Evolutionary conservation across 2,329 filamentous ascomycete genomes (phyloP).

Genomic region (Neopestalotiopsis sp.): DNA sequence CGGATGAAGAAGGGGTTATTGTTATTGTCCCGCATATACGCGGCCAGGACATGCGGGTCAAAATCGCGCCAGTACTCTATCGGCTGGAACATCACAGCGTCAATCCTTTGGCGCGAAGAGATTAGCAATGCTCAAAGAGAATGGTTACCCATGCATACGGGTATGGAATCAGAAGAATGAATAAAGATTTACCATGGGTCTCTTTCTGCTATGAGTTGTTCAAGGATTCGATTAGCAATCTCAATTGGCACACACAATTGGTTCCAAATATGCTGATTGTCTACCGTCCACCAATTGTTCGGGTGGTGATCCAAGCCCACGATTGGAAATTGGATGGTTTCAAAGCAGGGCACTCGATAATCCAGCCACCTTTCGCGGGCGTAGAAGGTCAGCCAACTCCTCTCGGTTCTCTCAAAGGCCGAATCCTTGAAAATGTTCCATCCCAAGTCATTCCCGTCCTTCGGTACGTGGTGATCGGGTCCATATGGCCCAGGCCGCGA

Average conservation of each 20-base stretch:
- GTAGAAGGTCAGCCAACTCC: conserved; percentile 9
- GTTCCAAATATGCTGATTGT: conserved; percentile 18
- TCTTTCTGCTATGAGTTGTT: neutral
- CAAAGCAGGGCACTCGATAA: neutral
- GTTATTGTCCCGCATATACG: neutral
- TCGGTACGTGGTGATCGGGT: neutral
- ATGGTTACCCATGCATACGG: neutral
- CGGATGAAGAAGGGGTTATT: neutral
- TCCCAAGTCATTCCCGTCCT: neutral
- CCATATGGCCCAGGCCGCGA: neutral
- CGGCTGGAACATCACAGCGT: neutral
- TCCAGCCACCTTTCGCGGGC: conserved; percentile 15
- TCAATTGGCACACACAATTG: conserved; percentile 12
- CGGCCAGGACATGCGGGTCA: neutral
- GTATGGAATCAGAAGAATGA: neutral
- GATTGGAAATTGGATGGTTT: conserved; percentile 6
- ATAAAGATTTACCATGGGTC: neutral
- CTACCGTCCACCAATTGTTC: conserved; percentile 19
- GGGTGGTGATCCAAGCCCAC: conserved; percentile 1
- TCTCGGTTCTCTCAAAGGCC: conserved; percentile 6
- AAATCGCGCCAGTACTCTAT: neutral
- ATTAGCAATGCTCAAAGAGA: no score
- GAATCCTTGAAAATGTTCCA: neutral
- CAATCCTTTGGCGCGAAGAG: neutral
- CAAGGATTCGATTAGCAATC: conserved; percentile 13